Evolutionary conservation across 1,284 basidiomycete genomes (phyloP).

Genomic region (Golubevia sp.): DNA sequence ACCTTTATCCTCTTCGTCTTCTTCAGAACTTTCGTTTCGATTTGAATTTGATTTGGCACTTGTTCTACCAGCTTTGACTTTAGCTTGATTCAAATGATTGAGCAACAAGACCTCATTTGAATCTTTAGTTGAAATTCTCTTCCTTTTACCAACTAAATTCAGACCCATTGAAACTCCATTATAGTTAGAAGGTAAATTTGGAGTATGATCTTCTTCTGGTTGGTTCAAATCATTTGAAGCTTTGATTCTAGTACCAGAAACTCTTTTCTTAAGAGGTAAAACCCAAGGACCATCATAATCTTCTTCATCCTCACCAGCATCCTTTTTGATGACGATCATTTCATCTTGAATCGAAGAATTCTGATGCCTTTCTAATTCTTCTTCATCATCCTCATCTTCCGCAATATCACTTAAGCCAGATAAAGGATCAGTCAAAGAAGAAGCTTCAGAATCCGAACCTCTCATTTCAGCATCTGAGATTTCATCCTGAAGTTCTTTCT

Average conservation of each 20-base stretch:
- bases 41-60: slow-evolving; percentile 11
- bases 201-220: not conserved
- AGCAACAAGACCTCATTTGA: too few species aligned
- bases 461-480: slow-evolving; percentile 6
- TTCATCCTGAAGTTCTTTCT: slow-evolving; percentile 12
- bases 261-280: slow-evolving; percentile 51
- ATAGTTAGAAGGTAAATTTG: not conserved
- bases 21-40: slow-evolving; percentile 10
- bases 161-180: not conserved
- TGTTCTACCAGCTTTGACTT: too few species aligned
- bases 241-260: slow-evolving; percentile 47
- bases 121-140: too few species aligned
- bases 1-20: slow-evolving; percentile 3
- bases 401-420: slow-evolving; percentile 27
- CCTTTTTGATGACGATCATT: slow-evolving; percentile 3
- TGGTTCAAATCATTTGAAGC: slow-evolving; percentile 7
- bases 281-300: slow-evolving; percentile 9
- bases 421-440: slow-evolving; percentile 42
- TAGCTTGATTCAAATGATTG: too few species aligned
- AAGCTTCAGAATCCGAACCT: slow-evolving; percentile 21
- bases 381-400: slow-evolving; percentile 36
- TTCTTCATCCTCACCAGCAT: slow-evolving; percentile 7
- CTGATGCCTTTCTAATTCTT: slow-evolving; percentile 10
- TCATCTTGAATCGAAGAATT: not conserved
- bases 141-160: not conserved